Base-by-base conservation (phyloP, 2,329 filamentous ascomycete genomes). In the Epichloe gansuensis region DNA sequence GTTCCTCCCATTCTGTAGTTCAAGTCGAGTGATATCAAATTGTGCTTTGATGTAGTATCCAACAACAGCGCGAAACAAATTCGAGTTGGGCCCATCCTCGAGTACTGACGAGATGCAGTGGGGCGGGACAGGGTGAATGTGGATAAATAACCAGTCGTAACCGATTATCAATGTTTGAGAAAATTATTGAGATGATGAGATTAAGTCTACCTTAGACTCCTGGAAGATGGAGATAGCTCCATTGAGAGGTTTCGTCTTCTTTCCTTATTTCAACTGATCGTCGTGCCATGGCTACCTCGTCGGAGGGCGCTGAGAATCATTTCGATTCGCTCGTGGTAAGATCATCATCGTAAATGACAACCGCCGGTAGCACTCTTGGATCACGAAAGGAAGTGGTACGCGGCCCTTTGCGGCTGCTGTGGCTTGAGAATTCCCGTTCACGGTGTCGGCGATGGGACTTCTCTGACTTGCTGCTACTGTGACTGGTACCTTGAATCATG, bases 311-410 rank as follows among this genome's bases (percentile, higher is more conserved):
- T n/a, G 60, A 60, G 35, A 69, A 59, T 38, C 57, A 57, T 43
- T 51, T 61, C 8, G 62, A 51, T 1, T 53, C 49, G 38, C 58
- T 63, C 53, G 51, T 59, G 15, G 67, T 68, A 7, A 70, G 59
- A 39, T 67, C 63, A 47, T 68, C 61, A 53, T 70, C 67, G 54
- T 69, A 70, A 21, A 70, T 66, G n/a, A 70, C 59, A 40, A 69
- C 61, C 1, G 60, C 52, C 0, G 67, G 67, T 34, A 60, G 49
- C 15, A 54, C 52, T 12, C 44, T 57, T n/a, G 55, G 55, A 27
- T 61, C 57, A 47, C 55, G 56, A 23, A 59, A 54, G 21, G 53
- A 54, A 42, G 57, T 57, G 11, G 45, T 57, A 23, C 43, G 53
- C 1, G 54, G 51, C 12, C 50, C 50, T 25, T 47, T 56, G 13